Conservation (phyloP, 2,329 filamentous ascomycete species). For the Cladophialophora carrionii region DNA sequence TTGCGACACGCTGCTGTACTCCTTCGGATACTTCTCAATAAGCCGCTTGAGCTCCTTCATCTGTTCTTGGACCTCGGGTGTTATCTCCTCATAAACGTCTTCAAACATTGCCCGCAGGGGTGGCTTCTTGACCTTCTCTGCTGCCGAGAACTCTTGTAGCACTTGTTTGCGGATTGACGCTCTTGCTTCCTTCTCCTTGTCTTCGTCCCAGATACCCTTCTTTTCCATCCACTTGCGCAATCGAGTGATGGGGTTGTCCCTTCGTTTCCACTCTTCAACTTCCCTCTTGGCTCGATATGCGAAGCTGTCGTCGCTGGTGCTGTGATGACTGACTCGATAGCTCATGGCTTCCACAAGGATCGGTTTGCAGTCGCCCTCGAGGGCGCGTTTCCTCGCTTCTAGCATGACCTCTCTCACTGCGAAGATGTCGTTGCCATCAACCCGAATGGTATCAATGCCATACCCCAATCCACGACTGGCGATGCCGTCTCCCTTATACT, state of each 20-base stretch:
- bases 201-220: constrained; percentile 80
- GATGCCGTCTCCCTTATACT: constrained; percentile 90
- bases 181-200: constrained; percentile 73
- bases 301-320: constrained; percentile 94
- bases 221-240: constrained; percentile 89
- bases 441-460: constrained; percentile 88
- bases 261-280: constrained; percentile 89
- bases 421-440: constrained; percentile 94
- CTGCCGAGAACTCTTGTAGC: constrained; percentile 79
- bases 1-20: constrained; percentile 84
- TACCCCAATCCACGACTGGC: constrained; percentile 85
- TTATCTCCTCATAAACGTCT: constrained; percentile 87
- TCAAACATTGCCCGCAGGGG: constrained; percentile 67
- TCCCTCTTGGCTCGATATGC: constrained; percentile 92
- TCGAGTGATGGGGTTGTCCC: constrained; percentile 85
- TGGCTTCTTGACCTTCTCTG: constrained; percentile 59
- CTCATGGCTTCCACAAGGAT: constrained; percentile 95
- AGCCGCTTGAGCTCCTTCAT: constrained; percentile 74
- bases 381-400: constrained; percentile 74
- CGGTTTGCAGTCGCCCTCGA: constrained; percentile 77
- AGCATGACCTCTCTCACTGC: constrained; percentile 80
- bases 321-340: constrained; percentile 97
- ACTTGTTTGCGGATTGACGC: constrained; percentile 72
- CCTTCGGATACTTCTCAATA: constrained; percentile 81
- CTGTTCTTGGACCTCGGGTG: constrained; percentile 75